Conservation (phyloP, 2,329 filamentous ascomycete species). For the Fusarium fracticaudum region DNA sequence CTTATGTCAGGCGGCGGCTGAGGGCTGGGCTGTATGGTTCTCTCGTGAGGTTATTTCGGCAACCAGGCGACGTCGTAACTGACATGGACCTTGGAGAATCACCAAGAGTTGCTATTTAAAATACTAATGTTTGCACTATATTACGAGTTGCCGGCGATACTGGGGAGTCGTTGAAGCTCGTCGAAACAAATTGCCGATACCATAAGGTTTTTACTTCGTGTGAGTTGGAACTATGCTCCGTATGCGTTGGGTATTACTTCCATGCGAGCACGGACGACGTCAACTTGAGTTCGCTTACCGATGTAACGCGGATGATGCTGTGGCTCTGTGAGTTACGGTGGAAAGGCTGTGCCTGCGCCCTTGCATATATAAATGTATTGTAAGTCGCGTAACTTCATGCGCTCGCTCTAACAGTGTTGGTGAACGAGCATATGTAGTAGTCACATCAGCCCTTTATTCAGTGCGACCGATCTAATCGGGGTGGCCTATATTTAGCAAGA, state of each 20-base stretch:
- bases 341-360: not conserved
- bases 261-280: constrained; percentile 9
- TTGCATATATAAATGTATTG: constrained; percentile 8
- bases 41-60: not conserved
- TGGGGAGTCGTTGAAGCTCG: not conserved
- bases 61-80: not conserved
- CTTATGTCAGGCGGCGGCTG: not conserved
- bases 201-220: not conserved
- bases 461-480: not conserved
- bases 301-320: not conserved
- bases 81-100: not conserved
- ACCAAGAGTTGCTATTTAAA: not conserved
- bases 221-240: not conserved
- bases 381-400: constrained; percentile 4
- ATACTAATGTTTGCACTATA: not conserved
- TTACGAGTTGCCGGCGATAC: not conserved
- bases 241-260: not conserved
- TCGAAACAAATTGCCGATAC: constrained; percentile 22
- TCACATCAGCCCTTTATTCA: not conserved
- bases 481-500: constrained; percentile 24
- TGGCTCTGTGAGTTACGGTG: not conserved
- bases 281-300: not conserved
- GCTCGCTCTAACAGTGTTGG: not conserved
- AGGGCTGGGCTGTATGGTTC: not conserved
- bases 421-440: not conserved